Conservation (phyloP, 129 eudicot genomes). For the Lactuca saligna region DNA sequence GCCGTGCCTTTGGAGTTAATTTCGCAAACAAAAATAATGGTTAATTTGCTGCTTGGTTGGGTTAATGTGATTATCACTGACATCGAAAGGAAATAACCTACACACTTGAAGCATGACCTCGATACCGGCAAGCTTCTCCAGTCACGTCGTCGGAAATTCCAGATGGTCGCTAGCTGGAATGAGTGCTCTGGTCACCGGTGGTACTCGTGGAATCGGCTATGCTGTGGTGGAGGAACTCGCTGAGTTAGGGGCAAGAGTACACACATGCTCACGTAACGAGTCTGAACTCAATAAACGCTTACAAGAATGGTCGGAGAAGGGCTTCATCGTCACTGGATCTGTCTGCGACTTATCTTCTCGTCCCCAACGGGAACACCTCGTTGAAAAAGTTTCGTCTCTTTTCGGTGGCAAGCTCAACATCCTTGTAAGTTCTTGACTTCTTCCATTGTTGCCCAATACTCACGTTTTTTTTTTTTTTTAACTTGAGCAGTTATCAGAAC, state of each 20-base stretch:
- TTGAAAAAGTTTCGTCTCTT: conserved; percentile 45
- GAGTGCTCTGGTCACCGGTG: conserved; percentile 75
- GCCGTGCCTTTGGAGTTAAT: no score
- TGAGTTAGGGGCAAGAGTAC: conserved; percentile 55
- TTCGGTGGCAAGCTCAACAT: conserved; percentile 72
- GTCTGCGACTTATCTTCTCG: conserved; percentile 53
- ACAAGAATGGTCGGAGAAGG: conserved; percentile 57
- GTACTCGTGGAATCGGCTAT: conserved; percentile 78
- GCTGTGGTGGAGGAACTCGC: conserved; percentile 74
- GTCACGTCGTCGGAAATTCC: conserved; percentile 11
- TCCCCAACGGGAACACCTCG: conserved; percentile 47
- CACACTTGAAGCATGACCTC: no score
- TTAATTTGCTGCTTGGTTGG: no score
- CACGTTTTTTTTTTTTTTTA: conserved; percentile 16
- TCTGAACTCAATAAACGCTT: conserved; percentile 45
- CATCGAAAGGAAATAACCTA: not conserved
- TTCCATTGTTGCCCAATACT: no score
- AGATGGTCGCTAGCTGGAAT: conserved; percentile 74
- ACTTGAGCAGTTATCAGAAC: not conserved
- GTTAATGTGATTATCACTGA: no score
- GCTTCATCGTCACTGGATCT: conserved; percentile 50
- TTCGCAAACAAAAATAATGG: no score
- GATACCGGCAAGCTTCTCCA: no score
- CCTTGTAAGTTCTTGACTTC: conserved; percentile 41
- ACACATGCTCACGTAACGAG: conserved; percentile 67